Percentiles rank a stretch among this genome's conserved stretches.
These are phyloP conservation scores for Candida sojae DNA, from an alignment of 1,139 yeast species.

Conservation along the genomic window DNA sequence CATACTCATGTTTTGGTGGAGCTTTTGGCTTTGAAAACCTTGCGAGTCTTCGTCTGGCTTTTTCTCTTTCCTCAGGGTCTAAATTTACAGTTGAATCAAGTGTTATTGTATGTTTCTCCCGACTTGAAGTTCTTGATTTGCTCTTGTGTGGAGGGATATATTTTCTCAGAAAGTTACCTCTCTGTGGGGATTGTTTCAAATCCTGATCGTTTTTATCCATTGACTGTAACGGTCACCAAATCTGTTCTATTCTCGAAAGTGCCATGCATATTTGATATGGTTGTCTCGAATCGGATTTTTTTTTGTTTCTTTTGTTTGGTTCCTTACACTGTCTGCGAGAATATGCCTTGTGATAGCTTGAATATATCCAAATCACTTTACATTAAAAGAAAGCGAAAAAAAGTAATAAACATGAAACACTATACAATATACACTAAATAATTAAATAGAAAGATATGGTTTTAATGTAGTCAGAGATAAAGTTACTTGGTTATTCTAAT, in stretches of 20 bases:
- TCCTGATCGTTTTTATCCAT: neutral
- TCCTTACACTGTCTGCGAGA: neutral
- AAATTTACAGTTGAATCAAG: neutral
- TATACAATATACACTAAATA: neutral
- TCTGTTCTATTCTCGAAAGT: too few relatives aligned
- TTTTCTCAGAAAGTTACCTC: slow-evolving; percentile 1
- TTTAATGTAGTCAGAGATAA: neutral
- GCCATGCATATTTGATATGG: neutral
- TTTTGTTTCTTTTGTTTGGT: neutral
- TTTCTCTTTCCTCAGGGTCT: slow-evolving; percentile 13
- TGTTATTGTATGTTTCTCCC: slow-evolving; percentile 3
- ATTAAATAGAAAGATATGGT: neutral
- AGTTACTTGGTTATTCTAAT: neutral
- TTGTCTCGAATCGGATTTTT: neutral
- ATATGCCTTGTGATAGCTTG: neutral
- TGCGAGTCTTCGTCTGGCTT: slow-evolving; percentile 17
- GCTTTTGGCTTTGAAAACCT: slow-evolving; percentile 17
- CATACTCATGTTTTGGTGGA: slow-evolving; percentile 28
- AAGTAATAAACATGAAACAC: neutral
- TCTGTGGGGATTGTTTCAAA: slow-evolving; percentile 3
- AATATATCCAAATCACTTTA: too few relatives aligned
- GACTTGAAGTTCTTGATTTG: neutral
- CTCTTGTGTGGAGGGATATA: slow-evolving; percentile 11
- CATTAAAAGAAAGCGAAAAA: too few relatives aligned
- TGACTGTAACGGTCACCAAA: neutral